Conservation (phyloP, 73 alveolate species). For the Paramecium caudatum region DNA sequence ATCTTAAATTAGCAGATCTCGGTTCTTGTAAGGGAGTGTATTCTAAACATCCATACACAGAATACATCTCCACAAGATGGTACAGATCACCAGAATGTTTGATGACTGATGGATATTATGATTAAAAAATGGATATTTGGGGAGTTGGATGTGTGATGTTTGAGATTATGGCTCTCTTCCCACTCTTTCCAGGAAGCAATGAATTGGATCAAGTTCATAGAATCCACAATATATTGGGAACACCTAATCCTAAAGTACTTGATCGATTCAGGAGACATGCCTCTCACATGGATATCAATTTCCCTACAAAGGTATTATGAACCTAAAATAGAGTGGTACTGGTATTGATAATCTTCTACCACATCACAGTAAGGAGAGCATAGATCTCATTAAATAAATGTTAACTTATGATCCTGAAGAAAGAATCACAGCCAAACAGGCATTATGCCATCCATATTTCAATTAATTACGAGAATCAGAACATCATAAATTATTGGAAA, state of each 20-base stretch:
- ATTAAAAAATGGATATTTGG: constrained; percentile 97
- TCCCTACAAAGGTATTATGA: constrained; percentile 80
- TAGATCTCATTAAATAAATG: constrained; percentile 81
- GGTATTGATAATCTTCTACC: constrained; percentile 83
- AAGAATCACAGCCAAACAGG: constrained; percentile 90
- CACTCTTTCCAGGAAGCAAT: constrained; percentile 93
- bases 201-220: constrained; percentile 91
- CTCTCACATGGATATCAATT: constrained; percentile 85
- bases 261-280: constrained; percentile 85
- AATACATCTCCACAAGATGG: constrained; percentile 93
- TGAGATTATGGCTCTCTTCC: constrained; percentile 93
- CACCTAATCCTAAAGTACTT: constrained; percentile 82
- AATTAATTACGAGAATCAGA: constrained; percentile 80
- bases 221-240: constrained; percentile 89
- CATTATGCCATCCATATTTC: constrained; percentile 91
- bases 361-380: constrained; percentile 79
- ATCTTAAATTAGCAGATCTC: constrained; percentile 92
- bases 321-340: too few relatives aligned
- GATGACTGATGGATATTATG: constrained; percentile 96
- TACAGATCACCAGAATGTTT: constrained; percentile 89
- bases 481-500: not conserved
- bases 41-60: constrained; percentile 95
- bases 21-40: constrained; percentile 97
- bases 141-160: constrained; percentile 96
- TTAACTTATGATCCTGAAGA: constrained; percentile 93